Evolutionary conservation across 1,139 yeast species (phyloP).

Genomic region (Geotrichum fermentans): DNA sequence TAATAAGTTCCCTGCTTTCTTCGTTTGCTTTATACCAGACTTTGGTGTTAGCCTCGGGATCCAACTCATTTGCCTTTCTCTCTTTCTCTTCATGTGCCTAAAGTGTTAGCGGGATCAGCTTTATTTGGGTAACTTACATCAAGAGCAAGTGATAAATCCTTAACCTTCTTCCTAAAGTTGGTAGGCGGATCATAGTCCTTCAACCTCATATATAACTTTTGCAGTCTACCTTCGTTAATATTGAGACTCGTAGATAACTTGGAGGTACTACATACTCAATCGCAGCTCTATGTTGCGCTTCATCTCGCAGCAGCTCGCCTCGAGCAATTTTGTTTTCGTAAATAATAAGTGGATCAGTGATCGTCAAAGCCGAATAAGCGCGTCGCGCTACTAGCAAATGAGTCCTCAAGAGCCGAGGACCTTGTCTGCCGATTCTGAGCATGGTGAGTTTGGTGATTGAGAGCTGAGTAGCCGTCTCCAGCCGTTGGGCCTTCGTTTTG

Average conservation of each 20-base stretch:
- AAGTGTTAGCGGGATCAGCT: constrained; percentile 11
- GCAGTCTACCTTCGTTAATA: constrained; percentile 38
- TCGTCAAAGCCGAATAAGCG: constrained; percentile 33
- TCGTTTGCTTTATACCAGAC: constrained; percentile 29
- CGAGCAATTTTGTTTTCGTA: constrained; percentile 52
- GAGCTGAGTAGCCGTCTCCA: too few relatives aligned
- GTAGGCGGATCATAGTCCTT: constrained; percentile 57
- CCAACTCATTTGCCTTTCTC: constrained; percentile 18
- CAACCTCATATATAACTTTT: constrained; percentile 54
- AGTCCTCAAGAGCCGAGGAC: neutral
- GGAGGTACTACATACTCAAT: constrained; percentile 42
- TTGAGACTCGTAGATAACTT: too few relatives aligned
- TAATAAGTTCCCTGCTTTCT: constrained; percentile 40
- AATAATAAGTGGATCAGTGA: constrained; percentile 61
- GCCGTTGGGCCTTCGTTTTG: too few relatives aligned
- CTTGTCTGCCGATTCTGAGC: constrained; percentile 6
- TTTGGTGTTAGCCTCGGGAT: constrained; percentile 14
- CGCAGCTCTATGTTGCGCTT: constrained; percentile 56
- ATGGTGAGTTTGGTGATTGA: neutral
- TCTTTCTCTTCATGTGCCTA: constrained; percentile 18
- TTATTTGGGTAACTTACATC: constrained; percentile 22
- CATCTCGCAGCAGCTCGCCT: constrained; percentile 53
- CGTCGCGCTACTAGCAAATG: neutral
- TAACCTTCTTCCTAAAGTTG: constrained; percentile 45
- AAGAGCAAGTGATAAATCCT: constrained; percentile 28